Conservation (phyloP, 1,284 basidiomycete species). For the Marasmius sp. region DNA sequence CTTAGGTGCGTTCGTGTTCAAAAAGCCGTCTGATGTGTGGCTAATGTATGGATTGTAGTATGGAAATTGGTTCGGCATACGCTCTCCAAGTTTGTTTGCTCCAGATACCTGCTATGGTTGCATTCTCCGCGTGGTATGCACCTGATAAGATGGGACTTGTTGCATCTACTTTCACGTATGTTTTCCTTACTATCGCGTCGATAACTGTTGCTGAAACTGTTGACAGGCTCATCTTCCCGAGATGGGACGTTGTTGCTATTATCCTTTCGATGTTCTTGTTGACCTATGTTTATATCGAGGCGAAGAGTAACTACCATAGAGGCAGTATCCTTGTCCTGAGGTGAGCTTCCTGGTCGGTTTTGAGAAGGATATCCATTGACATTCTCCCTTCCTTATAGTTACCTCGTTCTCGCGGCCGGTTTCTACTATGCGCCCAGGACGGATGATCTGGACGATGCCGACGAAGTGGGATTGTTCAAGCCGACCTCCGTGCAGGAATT, state of each 20-base stretch:
- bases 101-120: slow-evolving; percentile 98
- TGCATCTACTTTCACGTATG: slow-evolving; percentile 87
- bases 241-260: slow-evolving; percentile 97
- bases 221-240: slow-evolving; percentile 90
- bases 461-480: slow-evolving; percentile 19
- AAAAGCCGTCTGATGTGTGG: neutral
- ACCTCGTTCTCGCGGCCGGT: slow-evolving; percentile 76
- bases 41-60: slow-evolving; percentile 48
- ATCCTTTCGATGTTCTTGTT: slow-evolving; percentile 94
- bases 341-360: slow-evolving; percentile 39
- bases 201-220: neutral
- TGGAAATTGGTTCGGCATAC: slow-evolving; percentile 99
- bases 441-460: slow-evolving; percentile 26
- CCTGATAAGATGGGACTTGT: slow-evolving; percentile 80
- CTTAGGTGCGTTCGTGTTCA: slow-evolving; percentile 63
- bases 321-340: slow-evolving; percentile 91
- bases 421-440: slow-evolving; percentile 73
- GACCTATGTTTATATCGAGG: slow-evolving; percentile 99
- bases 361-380: neutral
- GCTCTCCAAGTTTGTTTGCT: slow-evolving; percentile 97
- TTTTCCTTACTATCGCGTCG: slow-evolving; percentile 15
- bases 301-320: slow-evolving; percentile 95
- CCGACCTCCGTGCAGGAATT: slow-evolving; percentile 7
- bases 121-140: slow-evolving; percentile 93
- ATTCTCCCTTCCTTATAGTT: slow-evolving; percentile 41